Evolutionary conservation across 768 basidiomycete species (phyloP), one percentile per base, ranked within the genome.

Genomic region (Sarcomyxa edulis): DNA sequence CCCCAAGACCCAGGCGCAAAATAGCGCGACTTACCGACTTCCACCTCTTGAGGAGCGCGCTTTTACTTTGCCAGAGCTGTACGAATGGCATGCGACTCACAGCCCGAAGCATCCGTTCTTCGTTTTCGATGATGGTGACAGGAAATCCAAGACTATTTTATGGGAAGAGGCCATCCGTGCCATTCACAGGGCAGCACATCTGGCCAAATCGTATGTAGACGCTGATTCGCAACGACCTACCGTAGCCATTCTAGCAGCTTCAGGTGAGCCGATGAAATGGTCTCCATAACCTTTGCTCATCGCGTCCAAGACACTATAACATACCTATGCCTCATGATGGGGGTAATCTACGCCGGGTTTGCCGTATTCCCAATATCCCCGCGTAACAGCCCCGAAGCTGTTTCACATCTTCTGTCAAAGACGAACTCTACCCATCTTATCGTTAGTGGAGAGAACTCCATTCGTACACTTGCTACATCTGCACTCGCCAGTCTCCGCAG

Each of bases 361-460:
- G 53, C 50, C 7, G 45, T 60, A 2, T 49, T 62, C 23, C 43
- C 58, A 18, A 45, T 62, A 12, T 65, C 63, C 7, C 60, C 58
- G 5, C 59, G 62, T 48, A 72, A 69, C 49, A 68, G 66, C 0
- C 54, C 65, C 0, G 53, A 64, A 4, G 69, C 68, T 7, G 60
- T 66, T 24, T 65, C 69, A 2, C 66, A 71, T 39, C 54, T 74
- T 11, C 51, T 68, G 42, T 44, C 48, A 5, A 35, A 9, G 18
- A 42, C 37, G 14, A 19, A 26, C 6, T 31, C 39, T 8, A 33
- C 24, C 14, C 44, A 51, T 32, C 15, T 62, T n/a, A 47, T 61
- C 16, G 53, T 61, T 32, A 48, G 59, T 10, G 26, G 25, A 3
- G 61, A 62, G 25, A 41, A 39, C 2, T 35, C 58, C 2, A 47